Evolutionary conservation across 2,329 filamentous ascomycete species (phyloP).

Genomic region (Intubia oerlemansii): DNA sequence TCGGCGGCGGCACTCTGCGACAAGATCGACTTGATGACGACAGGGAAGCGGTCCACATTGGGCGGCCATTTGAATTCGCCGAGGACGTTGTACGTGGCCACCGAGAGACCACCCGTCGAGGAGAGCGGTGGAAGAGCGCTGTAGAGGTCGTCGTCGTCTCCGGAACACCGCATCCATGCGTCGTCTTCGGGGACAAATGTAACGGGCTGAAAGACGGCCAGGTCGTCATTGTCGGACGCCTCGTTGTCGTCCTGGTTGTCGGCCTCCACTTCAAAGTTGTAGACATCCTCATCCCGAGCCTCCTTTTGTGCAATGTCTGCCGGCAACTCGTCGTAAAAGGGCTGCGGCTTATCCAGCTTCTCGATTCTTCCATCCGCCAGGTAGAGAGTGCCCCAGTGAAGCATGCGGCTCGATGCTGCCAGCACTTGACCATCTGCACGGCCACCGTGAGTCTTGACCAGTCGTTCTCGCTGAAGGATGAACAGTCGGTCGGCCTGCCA

Average conservation of each 20-base stretch:
- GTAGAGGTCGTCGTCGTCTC: constrained; percentile 4
- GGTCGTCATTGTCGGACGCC: not conserved
- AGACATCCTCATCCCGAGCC: too few relatives aligned
- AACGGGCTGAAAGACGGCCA: constrained; percentile 2
- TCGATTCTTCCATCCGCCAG: constrained; percentile 9
- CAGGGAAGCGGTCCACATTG: constrained; percentile 18
- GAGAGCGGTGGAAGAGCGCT: not conserved
- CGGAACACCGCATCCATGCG: constrained; percentile 3
- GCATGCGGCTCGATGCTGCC: constrained; percentile 25
- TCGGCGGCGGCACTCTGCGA: constrained; percentile 21
- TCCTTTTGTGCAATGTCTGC: too few relatives aligned
- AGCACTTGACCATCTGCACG: not conserved
- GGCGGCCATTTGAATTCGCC: constrained; percentile 28
- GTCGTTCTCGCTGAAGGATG: constrained; percentile 28
- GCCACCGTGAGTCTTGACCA: not conserved
- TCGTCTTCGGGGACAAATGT: constrained; percentile 4
- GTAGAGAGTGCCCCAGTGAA: constrained; percentile 29
- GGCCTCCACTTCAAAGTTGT: too few relatives aligned
- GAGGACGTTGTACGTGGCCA: constrained; percentile 31
- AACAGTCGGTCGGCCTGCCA: constrained; percentile 28
- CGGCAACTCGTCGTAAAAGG: constrained; percentile 8
- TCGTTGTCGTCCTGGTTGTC: not conserved
- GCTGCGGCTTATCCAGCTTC: constrained; percentile 8
- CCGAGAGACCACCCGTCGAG: constrained; percentile 8
- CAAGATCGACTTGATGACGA: constrained; percentile 22